Base-by-base conservation (phyloP, 2,329 filamentous ascomycete species). In the Zasmidium angulare region DNA sequence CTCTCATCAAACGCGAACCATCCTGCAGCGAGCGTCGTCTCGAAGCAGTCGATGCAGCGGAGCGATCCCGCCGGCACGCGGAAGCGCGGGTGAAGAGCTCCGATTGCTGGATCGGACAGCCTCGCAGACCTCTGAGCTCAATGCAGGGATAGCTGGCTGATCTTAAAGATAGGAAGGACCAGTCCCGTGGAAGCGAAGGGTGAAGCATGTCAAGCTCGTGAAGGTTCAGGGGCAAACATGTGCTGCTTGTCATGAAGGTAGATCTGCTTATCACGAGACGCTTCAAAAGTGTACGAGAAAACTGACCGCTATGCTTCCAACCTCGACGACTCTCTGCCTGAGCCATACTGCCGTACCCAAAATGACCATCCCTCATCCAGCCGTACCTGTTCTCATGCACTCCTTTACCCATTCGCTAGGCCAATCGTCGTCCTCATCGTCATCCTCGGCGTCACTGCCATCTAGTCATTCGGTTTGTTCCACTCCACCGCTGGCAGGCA, bases 401-500 rank as follows among this genome's bases (percentile, higher is more conserved):
- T 50, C 23, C 22, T 29, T 17, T 9, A 29, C 49, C 23, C 21
- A 29, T 17, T 50, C 49, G 23, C 49, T 49, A n/a, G 49, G 49
- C 49, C 49, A 50, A n/a, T 19, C 21, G 24, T 50, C 49, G 7
- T n/a, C 21, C 11, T 49, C n/a, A 10, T 50, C 49, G 6, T 24
- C 21, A 4, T 36, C 22, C 17, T 22, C 50, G 50, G n/a, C 24
- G 11, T 20, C 29, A 21, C 17, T 17, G 26, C 29, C 36, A 24
- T 54, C 52, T 46, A 58, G 49, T 21, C 50, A 36, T 40, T 21
- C 24, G 49, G 40, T 9, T 17, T 49, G 24, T 17, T 47, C 26
- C 3, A 12, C 23, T 1, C 2, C 31, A 31, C 48, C 26, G 2
- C 50, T 24, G 10, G 58, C 66, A 20, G 69, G 69, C 43, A 71